Evolutionary conservation across 345 rosid species (phyloP).

Genomic region (Aurinia saxatilis): DNA sequence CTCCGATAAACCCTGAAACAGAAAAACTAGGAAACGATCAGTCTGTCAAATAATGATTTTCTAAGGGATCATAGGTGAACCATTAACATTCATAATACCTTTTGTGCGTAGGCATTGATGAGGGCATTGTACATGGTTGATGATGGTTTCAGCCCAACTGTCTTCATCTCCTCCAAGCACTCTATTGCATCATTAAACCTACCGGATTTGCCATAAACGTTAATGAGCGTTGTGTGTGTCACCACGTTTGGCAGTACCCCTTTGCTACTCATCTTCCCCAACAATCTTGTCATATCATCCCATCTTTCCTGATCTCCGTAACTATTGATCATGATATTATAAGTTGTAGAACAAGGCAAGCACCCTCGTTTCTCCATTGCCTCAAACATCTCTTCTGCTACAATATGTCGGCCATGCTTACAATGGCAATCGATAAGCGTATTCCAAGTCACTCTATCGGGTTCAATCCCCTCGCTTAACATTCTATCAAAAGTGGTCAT

Average conservation of each 20-base stretch:
- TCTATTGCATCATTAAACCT: constrained; percentile 79
- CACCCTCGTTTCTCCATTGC: constrained; percentile 68
- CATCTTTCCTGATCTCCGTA: constrained; percentile 78
- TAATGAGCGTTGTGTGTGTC: constrained; percentile 83
- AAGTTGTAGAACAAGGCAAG: constrained; percentile 74
- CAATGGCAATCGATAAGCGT: constrained; percentile 88
- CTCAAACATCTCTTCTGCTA: constrained; percentile 74
- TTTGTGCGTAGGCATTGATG: constrained; percentile 94
- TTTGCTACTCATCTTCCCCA: constrained; percentile 56
- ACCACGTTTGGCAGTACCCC: constrained; percentile 66
- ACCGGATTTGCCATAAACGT: constrained; percentile 85
- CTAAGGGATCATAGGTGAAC: background rate
- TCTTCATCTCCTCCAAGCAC: constrained; percentile 84
- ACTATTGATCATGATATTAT: constrained; percentile 84
- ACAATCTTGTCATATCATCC: constrained; percentile 66
- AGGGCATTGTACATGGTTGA: constrained; percentile 92
- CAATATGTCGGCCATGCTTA: constrained; percentile 61
- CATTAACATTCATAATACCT: constrained; percentile 41
- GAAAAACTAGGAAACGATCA: background rate
- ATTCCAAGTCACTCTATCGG: constrained; percentile 88
- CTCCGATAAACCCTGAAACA: constrained; percentile 85
- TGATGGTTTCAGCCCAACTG: constrained; percentile 67
- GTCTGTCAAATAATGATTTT: background rate
- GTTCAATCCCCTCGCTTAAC: constrained; percentile 72
- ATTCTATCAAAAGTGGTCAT: constrained; percentile 76